phyloP scores from a whole-genome alignment of 2,329 filamentous ascomycete genomes.

The Pseudocercospora eumusae region DNA sequence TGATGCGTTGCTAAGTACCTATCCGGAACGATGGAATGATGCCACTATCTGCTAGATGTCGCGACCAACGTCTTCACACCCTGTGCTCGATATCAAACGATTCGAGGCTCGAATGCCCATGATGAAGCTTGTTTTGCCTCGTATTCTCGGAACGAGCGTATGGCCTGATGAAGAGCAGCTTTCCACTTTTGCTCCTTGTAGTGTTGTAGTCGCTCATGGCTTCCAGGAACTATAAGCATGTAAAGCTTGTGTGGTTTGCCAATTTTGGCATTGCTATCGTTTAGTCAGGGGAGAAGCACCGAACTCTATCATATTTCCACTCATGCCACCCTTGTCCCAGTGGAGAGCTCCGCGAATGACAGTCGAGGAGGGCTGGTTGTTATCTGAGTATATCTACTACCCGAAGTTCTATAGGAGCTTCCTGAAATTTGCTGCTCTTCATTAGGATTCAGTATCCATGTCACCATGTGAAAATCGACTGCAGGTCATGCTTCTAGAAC shows the following conservation, averaged over 20 bases:
- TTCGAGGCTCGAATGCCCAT: background rate
- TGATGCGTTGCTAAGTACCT: background rate
- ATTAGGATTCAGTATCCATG: background rate
- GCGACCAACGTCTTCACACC: background rate
- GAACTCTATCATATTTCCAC: slow-evolving; percentile 9
- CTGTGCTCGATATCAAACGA: background rate
- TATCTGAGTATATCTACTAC: background rate
- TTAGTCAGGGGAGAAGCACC: background rate
- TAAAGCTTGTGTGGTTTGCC: background rate
- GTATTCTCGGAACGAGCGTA: background rate
- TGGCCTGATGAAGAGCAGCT: background rate
- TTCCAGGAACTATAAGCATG: background rate
- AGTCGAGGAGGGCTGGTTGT: background rate
- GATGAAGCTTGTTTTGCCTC: background rate
- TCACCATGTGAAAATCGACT: background rate
- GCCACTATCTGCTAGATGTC: background rate
- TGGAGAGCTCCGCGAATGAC: background rate
- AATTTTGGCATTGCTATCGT: background rate
- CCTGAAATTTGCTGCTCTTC: background rate
- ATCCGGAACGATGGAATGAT: background rate
- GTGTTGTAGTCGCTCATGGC: background rate
- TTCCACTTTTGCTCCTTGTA: background rate
- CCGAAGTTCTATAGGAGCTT: background rate
- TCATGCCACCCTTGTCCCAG: background rate
- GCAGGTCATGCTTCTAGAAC: background rate